Evolutionary conservation across 768 basidiomycete genomes (phyloP).

Genomic region (Krasilnikovozyma curviuscula): DNA sequence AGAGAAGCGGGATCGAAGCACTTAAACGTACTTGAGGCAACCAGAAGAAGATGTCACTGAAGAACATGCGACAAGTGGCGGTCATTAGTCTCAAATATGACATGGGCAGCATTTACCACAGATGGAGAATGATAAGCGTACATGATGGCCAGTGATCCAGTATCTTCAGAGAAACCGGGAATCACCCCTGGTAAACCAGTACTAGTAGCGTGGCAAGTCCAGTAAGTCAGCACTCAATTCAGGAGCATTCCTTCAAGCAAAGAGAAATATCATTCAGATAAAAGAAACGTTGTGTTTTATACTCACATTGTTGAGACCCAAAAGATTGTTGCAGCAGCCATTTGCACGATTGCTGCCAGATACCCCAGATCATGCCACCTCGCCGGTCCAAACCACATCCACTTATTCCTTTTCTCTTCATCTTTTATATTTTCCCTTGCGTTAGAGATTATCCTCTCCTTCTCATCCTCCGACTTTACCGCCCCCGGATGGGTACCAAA

Average conservation of each 20-base stretch:
- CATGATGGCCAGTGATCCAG: conserved; percentile 22
- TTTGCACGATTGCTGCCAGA: conserved; percentile 33
- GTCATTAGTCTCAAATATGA: no score
- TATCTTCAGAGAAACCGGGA: conserved; percentile 20
- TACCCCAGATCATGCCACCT: conserved; percentile 19
- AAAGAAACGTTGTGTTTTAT: conserved; percentile 27
- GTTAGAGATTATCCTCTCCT: background rate
- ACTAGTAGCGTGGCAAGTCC: no score
- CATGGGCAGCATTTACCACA: no score
- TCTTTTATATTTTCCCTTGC: conserved; percentile 17
- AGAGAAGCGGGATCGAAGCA: background rate
- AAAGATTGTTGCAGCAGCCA: conserved; percentile 41
- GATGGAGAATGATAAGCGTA: background rate
- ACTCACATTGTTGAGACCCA: conserved; percentile 34
- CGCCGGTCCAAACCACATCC: background rate
- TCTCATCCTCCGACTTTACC: conserved; percentile 13
- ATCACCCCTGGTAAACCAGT: conserved; percentile 33
- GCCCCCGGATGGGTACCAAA: background rate
- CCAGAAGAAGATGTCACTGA: no score
- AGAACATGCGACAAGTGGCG: no score
- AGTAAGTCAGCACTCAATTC: background rate
- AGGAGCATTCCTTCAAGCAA: background rate
- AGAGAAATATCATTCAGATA: conserved; percentile 16
- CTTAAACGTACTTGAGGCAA: no score
- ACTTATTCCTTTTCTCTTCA: conserved; percentile 2